Evolutionary conservation across 352 stramenopile genomes (phyloP).

Genomic region (Peronospora belbahrii): DNA sequence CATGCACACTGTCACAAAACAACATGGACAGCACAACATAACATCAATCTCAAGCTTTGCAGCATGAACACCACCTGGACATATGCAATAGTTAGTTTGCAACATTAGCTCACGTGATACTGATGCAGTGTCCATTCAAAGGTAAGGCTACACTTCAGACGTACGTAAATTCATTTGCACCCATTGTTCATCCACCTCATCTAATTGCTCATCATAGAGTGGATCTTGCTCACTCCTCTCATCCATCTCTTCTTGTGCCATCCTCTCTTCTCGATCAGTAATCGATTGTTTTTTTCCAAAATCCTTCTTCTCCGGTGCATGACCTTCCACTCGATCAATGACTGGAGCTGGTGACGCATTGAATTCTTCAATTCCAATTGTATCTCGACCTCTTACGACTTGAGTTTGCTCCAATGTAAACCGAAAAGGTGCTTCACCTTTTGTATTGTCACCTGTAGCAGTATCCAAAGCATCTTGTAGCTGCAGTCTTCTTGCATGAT

Average conservation of each 20-base stretch:
- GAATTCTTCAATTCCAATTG: constrained; percentile 8
- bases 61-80: constrained; percentile 7
- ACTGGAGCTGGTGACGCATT: constrained; percentile 13
- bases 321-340: constrained; percentile 14
- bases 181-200: constrained; percentile 65
- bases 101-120: too few species aligned
- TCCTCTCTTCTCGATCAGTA: neutral
- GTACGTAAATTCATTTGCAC: constrained; percentile 57
- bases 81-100: too few species aligned
- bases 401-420: constrained; percentile 20
- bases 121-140: too few species aligned
- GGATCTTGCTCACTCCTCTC: constrained; percentile 32
- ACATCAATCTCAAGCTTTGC: constrained; percentile 32
- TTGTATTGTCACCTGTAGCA: neutral
- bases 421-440: constrained; percentile 39
- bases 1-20: constrained; percentile 76
- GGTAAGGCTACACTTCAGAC: too few species aligned
- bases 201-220: constrained; percentile 55
- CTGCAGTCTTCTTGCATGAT: constrained; percentile 28
- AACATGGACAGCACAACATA: constrained; percentile 68
- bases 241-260: constrained; percentile 10
- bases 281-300: constrained; percentile 5
- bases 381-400: constrained; percentile 7
- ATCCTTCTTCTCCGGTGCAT: constrained; percentile 32
- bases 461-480: constrained; percentile 47